Conservation (phyloP, 805 yeast species). For the Zygosaccharomyces rouxii region DNA sequence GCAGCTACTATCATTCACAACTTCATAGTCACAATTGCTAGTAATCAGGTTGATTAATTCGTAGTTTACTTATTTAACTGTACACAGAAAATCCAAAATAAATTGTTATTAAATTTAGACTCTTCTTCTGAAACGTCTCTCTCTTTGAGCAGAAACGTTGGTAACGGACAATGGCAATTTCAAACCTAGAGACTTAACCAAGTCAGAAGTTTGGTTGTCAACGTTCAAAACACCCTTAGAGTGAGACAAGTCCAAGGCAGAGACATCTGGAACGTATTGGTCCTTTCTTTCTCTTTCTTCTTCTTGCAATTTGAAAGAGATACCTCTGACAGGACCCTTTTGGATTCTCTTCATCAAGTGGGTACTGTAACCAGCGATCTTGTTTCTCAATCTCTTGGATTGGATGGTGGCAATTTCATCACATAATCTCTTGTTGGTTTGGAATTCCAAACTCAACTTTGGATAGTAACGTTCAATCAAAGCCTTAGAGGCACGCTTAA, state of each 20-base stretch:
- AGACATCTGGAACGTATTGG: conserved; percentile 99
- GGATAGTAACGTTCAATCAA: conserved; percentile 99
- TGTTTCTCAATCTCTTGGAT: conserved; percentile 99
- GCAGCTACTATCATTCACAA: not conserved
- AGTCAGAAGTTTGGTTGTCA: conserved; percentile 93
- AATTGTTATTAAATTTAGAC: conserved; percentile 41
- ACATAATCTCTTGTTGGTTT: conserved; percentile 99
- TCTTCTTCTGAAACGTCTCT: conserved; percentile 91
- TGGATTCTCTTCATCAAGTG: conserved; percentile 99
- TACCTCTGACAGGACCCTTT: conserved; percentile 99
- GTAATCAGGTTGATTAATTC: conserved; percentile 14
- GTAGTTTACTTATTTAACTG: conserved; percentile 20
- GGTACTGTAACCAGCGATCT: conserved; percentile 99
- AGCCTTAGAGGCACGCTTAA: conserved; percentile 99
- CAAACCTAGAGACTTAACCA: conserved; percentile 92
- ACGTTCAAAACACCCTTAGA: conserved; percentile 94
- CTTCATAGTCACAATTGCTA: not conserved
- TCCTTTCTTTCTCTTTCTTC: conserved; percentile 99
- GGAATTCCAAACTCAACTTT: conserved; percentile 98
- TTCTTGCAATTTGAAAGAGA: conserved; percentile 99
- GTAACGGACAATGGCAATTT: conserved; percentile 80
- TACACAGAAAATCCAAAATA: conserved; percentile 21
- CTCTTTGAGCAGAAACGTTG: conserved; percentile 85
- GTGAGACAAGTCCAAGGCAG: conserved; percentile 97
- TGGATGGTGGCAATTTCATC: conserved; percentile 98